Percentiles rank a stretch among this genome's conserved stretches.
Evolutionary conservation across 306 rosid species (phyloP).

Genomic region (Vigna hirtella): DNA sequence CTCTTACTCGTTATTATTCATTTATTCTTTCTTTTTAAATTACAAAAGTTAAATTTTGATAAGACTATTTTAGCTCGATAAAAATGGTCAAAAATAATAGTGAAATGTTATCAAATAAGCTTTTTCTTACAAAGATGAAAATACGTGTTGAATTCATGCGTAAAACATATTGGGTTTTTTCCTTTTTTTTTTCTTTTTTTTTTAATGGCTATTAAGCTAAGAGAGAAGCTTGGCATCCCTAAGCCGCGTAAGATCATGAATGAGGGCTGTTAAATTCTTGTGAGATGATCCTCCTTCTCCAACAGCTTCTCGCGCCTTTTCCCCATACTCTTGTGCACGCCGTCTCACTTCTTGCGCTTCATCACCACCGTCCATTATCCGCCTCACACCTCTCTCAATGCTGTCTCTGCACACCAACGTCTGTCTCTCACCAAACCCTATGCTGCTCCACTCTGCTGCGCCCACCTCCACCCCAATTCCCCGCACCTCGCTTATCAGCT

Average conservation of each 20-base stretch:
- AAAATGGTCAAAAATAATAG: too few species aligned
- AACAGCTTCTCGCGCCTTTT: slow-evolving; percentile 43
- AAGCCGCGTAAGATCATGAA: slow-evolving; percentile 33
- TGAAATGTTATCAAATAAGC: too few species aligned
- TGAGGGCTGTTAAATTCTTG: slow-evolving; percentile 33
- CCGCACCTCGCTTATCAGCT: slow-evolving; percentile 38
- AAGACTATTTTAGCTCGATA: too few species aligned
- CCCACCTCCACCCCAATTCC: slow-evolving; percentile 54
- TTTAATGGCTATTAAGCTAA: too few species aligned
- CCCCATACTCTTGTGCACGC: slow-evolving; percentile 22
- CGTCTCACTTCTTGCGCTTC: slow-evolving; percentile 39
- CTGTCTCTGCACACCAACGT: slow-evolving; percentile 38
- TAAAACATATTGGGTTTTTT: too few species aligned
- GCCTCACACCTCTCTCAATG: slow-evolving; percentile 43
- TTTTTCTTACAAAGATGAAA: too few species aligned
- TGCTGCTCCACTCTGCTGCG: slow-evolving; percentile 22
- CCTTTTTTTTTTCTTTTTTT: too few species aligned
- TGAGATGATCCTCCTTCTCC: slow-evolving; percentile 42
- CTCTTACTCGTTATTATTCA: too few species aligned
- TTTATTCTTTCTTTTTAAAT: too few species aligned
- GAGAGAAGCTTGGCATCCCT: not conserved
- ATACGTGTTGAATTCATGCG: too few species aligned
- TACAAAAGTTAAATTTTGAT: too few species aligned
- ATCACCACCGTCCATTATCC: slow-evolving; percentile 49
- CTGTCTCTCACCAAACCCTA: not conserved